Conservation (phyloP, 352 stramenopile species). For the Pythium volutum region DNA sequence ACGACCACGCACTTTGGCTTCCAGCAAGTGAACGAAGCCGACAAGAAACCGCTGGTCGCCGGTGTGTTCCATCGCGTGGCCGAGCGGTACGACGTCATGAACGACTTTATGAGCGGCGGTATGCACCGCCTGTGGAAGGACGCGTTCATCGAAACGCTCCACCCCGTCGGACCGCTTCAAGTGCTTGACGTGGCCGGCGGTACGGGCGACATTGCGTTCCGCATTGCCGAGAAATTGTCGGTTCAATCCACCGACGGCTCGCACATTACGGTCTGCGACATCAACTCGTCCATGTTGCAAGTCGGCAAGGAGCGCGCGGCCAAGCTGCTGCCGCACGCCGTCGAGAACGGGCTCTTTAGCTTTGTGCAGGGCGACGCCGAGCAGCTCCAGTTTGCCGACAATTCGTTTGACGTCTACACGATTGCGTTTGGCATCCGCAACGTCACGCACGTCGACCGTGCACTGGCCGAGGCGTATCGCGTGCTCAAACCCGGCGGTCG, state of each 20-base stretch:
- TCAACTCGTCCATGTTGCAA: constrained; percentile 98
- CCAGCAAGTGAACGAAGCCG: constrained; percentile 84
- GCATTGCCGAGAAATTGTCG: constrained; percentile 84
- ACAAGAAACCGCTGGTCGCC: constrained; percentile 95
- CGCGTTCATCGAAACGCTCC: constrained; percentile 89
- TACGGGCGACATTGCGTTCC: constrained; percentile 99
- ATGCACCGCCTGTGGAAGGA: constrained; percentile 98
- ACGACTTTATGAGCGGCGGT: constrained; percentile 98
- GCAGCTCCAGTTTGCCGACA: constrained; percentile 91
- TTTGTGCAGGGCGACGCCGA: constrained; percentile 97
- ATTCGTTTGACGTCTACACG: constrained; percentile 98
- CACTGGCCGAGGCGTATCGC: constrained; percentile 93
- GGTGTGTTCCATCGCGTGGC: constrained; percentile 98
- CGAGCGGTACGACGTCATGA: constrained; percentile 98
- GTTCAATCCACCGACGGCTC: constrained; percentile 33
- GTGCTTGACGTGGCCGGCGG: constrained; percentile 97
- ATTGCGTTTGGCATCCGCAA: constrained; percentile 99
- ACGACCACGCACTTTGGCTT: constrained; percentile 89
- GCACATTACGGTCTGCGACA: constrained; percentile 97
- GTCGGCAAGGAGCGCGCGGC: constrained; percentile 91
- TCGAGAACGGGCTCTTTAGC: constrained; percentile 44
- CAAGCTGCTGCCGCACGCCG: constrained; percentile 59
- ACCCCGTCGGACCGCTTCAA: constrained; percentile 67
- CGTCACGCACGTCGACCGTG: constrained; percentile 96
- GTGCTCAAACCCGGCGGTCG: constrained; percentile 95